Percentiles rank a stretch among this genome's conserved stretches.
Evolutionary conservation across 805 yeast genomes (phyloP).

Genomic region (Ogataea kodamae): DNA sequence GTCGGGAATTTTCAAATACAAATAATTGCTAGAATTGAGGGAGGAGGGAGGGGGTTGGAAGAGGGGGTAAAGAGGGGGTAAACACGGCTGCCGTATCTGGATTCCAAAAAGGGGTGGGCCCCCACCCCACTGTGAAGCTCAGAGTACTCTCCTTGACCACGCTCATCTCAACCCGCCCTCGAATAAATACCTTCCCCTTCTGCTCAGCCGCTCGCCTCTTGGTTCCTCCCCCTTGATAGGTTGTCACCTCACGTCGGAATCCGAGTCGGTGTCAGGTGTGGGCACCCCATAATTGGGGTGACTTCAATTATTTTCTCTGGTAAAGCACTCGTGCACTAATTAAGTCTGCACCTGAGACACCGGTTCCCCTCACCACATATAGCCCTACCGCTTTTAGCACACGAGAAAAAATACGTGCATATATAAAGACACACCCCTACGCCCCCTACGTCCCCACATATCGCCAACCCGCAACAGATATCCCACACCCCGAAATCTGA

Average conservation of each 20-base stretch:
- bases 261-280: slow-evolving; percentile 7
- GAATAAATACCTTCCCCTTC: no score
- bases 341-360: slow-evolving; percentile 1
- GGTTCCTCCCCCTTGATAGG: no score
- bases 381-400: neutral
- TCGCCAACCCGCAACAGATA: slow-evolving; percentile 3
- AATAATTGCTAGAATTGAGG: no score
- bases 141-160: no score
- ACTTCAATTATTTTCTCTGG: neutral
- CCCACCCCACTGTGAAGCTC: no score
- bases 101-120: neutral
- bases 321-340: slow-evolving; percentile 4
- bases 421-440: neutral
- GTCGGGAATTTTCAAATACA: no score
- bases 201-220: no score
- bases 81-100: no score
- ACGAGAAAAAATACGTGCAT: no score
- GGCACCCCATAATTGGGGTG: slow-evolving; percentile 7
- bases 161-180: no score
- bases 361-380: slow-evolving; percentile 6
- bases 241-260: slow-evolving; percentile 5
- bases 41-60: slow-evolving; percentile 2
- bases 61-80: slow-evolving; percentile 13
- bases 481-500: slow-evolving; percentile 10
- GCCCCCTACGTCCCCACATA: neutral